These are phyloP conservation scores for Candida golubevii DNA, from an alignment of 805 yeast species.

Conservation along the genomic window DNA sequence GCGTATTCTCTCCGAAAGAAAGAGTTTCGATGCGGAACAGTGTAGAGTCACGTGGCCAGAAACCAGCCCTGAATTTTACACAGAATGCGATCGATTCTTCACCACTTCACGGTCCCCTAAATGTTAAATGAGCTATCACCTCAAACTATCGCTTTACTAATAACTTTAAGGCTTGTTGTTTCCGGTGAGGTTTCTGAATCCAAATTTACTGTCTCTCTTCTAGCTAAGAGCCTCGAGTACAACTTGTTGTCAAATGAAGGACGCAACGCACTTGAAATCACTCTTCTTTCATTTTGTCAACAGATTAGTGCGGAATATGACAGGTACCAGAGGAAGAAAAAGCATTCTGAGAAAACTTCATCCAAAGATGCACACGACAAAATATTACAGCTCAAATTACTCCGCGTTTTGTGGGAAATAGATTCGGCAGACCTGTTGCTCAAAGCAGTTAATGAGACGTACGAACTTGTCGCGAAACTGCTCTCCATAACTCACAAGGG, in stretches of 20 bases:
- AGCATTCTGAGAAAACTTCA: background rate
- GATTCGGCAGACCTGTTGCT: slow-evolving; percentile 47
- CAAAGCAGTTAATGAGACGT: slow-evolving; percentile 22
- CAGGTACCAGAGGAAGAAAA: background rate
- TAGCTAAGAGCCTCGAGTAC: slow-evolving; percentile 11
- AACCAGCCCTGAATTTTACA: too few species aligned
- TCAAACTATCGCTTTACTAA: slow-evolving; percentile 47
- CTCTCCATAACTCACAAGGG: slow-evolving; percentile 7
- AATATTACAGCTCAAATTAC: background rate
- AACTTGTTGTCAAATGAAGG: slow-evolving; percentile 6
- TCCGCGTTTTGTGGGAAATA: slow-evolving; percentile 40
- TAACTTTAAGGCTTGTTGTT: slow-evolving; percentile 46
- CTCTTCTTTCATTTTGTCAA: slow-evolving; percentile 10
- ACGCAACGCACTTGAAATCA: slow-evolving; percentile 5
- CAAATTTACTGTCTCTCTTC: slow-evolving; percentile 6
- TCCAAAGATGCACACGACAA: too few species aligned
- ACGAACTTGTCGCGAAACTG: slow-evolving; percentile 11
- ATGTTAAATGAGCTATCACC: slow-evolving; percentile 42
- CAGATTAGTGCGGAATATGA: slow-evolving; percentile 1
- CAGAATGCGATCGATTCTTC: too few species aligned
- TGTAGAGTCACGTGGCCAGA: too few species aligned
- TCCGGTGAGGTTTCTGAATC: slow-evolving; percentile 29
- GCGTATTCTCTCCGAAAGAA: too few species aligned
- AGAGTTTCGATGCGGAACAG: too few species aligned
- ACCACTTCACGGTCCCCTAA: too few species aligned